Conservation (phyloP, 1,139 yeast species). For the Blastobotrys apis region DNA sequence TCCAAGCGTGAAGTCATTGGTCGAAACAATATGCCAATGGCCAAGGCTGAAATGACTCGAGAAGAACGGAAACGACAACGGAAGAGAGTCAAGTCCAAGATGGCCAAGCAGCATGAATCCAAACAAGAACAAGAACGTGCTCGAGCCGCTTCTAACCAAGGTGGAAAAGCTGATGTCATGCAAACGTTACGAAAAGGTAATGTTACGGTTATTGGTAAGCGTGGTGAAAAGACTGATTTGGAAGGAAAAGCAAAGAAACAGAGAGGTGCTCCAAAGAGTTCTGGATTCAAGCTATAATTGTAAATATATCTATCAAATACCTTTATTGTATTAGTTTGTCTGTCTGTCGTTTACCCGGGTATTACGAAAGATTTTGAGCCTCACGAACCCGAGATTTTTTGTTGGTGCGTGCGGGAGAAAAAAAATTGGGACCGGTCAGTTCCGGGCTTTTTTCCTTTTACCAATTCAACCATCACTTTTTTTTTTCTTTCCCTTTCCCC, state of each 20-base stretch:
- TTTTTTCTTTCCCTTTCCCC: neutral
- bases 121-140: conserved; percentile 34
- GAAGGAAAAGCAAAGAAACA: conserved; percentile 60
- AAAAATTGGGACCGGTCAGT: no score
- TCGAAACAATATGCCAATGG: conserved; percentile 75
- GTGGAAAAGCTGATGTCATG: conserved; percentile 58
- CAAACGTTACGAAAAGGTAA: conserved; percentile 70
- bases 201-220: conserved; percentile 72
- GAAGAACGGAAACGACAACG: conserved; percentile 87
- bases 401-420: no score
- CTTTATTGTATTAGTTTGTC: neutral
- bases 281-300: conserved; percentile 11
- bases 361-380: neutral
- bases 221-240: conserved; percentile 72
- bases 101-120: conserved; percentile 48
- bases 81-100: conserved; percentile 80
- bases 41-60: conserved; percentile 77
- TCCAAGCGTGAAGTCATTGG: conserved; percentile 60
- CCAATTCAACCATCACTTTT: neutral
- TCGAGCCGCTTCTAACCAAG: conserved; percentile 41
- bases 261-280: conserved; percentile 5
- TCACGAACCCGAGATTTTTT: neutral
- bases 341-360: neutral
- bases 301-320: neutral
- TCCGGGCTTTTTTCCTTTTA: neutral